These are phyloP conservation scores for Yamadazyma mexicana DNA, from an alignment of 1,139 yeast genomes.

Conservation along the genomic window DNA sequence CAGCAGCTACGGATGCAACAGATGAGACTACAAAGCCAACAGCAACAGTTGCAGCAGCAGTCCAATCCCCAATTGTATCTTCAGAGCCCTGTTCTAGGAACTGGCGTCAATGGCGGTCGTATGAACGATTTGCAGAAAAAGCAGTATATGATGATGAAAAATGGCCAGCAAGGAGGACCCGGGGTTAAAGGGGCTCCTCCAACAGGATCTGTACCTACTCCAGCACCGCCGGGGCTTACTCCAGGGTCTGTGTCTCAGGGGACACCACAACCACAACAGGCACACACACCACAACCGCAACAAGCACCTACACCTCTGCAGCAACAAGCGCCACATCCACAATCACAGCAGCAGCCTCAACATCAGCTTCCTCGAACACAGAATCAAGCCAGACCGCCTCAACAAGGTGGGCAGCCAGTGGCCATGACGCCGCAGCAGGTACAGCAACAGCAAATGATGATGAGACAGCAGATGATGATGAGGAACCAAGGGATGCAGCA, in stretches of 20 bases:
- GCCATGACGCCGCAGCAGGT: slow-evolving; percentile 10
- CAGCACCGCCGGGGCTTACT: slow-evolving; percentile 15
- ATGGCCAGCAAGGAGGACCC: slow-evolving; percentile 11
- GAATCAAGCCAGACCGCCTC: slow-evolving; percentile 1
- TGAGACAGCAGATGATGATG: slow-evolving; percentile 14
- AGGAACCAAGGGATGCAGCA: slow-evolving; percentile 16
- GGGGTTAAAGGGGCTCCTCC: slow-evolving; percentile 18
- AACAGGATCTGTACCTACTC: slow-evolving; percentile 2
- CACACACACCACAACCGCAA: slow-evolving; percentile 5
- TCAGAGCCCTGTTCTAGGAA: slow-evolving; percentile 18
- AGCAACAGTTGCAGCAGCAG: slow-evolving; percentile 18
- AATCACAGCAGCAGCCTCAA: not conserved
- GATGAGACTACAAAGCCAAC: slow-evolving; percentile 26
- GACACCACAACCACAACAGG: slow-evolving; percentile 4
- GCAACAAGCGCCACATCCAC: not conserved
- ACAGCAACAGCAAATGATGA: slow-evolving; percentile 17
- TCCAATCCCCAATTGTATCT: slow-evolving; percentile 17
- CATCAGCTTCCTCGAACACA: slow-evolving; percentile 4
- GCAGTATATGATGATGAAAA: slow-evolving; percentile 27
- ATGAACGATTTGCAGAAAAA: slow-evolving; percentile 21
- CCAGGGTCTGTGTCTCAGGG: slow-evolving; percentile 4
- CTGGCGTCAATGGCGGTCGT: slow-evolving; percentile 13
- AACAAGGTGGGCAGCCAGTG: slow-evolving; percentile 5
- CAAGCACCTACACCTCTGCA: slow-evolving; percentile 5
- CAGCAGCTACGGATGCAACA: slow-evolving; percentile 27